Evolutionary conservation across 2,329 filamentous ascomycete species (phyloP), one percentile per base, ranked within the genome.

Genomic region (Botrytis sinoallii): DNA sequence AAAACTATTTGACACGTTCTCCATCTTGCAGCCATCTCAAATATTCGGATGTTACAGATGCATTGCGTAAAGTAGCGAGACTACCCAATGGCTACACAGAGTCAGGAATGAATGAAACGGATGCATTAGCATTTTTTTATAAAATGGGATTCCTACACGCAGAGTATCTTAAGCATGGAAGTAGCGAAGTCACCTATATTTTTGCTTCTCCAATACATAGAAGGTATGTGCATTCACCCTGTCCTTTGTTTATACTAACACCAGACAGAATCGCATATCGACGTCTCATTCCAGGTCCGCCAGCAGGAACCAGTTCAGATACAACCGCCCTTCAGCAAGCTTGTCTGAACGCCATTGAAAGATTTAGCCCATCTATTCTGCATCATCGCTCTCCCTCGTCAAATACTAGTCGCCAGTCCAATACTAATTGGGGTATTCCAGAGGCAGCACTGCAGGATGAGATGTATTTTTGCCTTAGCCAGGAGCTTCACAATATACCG

Each of bases 341-440:
- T 48, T 69, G 48, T 57, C 18, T 69, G 29, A 69, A 55, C 18
- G 66, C 66, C 12, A 57, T 69, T 25, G 66, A 57, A 69, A 69
- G 46, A 16, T 57, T 57, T 12, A 69, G 48, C 20, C 48, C 66
- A 32, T 69, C 66, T 22, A 25, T 57, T 57, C 40, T 69, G 20
- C 48, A 57, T 14, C 32, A 42, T 22, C 48, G 66, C n/a, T 42
- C 25, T 69, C 12, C n/a, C 25, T 52, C 48, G 48, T 52, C 22
- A n/a, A n/a, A 52, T 10, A 52, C 12, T 14, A 14, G 22, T 14
- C 6, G 4, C 18, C 9, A 46, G 9, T 25, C 63, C 29, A 9
- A 9, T 35, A 7, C 20, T 22, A 42, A 40, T 1, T 42, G 32
- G 48, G 66, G 66, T 22, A 57, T 69, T 22, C 48, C 48, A 42